Conservation (phyloP, 2,329 filamentous ascomycete genomes). For the Penicillium sp. region DNA sequence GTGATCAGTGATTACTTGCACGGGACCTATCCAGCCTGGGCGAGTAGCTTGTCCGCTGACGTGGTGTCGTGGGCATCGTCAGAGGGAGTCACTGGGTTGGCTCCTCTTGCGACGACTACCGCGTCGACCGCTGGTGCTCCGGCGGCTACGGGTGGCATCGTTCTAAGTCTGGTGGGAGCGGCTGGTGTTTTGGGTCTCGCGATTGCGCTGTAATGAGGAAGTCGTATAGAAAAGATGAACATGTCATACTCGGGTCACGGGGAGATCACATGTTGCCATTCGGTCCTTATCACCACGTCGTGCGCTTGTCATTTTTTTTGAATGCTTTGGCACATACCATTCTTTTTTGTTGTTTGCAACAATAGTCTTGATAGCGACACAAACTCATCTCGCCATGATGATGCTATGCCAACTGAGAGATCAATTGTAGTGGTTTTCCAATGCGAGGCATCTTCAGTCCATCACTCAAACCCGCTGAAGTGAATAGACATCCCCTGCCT, state of each 20-base stretch:
- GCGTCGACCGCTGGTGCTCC: slow-evolving; percentile 6
- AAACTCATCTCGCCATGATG: not conserved
- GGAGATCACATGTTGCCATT: no score
- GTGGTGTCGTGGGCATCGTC: slow-evolving; percentile 12
- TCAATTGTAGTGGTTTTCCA: no score
- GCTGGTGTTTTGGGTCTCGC: slow-evolving; percentile 17
- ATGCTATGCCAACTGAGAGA: no score
- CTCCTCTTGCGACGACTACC: slow-evolving; percentile 1
- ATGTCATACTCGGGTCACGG: no score
- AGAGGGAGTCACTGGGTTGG: slow-evolving; percentile 5
- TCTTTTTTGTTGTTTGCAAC: no score
- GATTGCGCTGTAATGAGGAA: slow-evolving; percentile 10
- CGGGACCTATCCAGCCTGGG: slow-evolving; percentile 15
- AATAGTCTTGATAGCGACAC: not conserved
- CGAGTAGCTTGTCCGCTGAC: slow-evolving; percentile 11
- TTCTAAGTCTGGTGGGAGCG: slow-evolving; percentile 12
- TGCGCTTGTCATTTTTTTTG: not conserved
- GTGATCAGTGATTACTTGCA: slow-evolving; percentile 8
- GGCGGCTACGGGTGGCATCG: slow-evolving; percentile 14
- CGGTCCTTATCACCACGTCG: no score
- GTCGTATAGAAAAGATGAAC: not conserved
- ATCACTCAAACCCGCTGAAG: no score
- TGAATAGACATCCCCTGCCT: no score
- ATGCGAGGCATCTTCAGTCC: no score
- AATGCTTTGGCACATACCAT: not conserved